Evolutionary conservation across 805 yeast species (phyloP), one percentile per base, ranked within the genome.

Genomic region (Barnettozyma salicaria): DNA sequence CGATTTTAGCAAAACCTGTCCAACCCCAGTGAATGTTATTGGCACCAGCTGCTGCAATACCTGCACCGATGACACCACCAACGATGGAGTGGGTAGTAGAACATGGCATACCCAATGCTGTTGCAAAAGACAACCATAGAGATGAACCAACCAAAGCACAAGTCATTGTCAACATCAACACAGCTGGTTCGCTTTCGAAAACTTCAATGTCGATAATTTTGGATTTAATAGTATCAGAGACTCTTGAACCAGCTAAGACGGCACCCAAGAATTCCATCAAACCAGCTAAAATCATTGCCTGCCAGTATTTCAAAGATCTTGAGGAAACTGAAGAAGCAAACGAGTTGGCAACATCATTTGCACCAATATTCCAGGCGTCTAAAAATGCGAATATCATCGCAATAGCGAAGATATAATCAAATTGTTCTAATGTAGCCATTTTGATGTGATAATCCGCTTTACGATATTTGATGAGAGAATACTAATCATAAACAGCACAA

Each of bases 281-380:
- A 26, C 77, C 81, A 1, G 86, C 86, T 28, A 82, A 60, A 24
- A 79, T 48, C 85, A 79, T 78, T 13, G 87, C 89, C 58, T 81
- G 90, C 77, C 80, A 74, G 55, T 79, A 79, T 38, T 72, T 72
- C 45, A 81, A 62, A 12, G 86, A 70, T 48, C 82, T 65, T 10
- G 89, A 78, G 11, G 88, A 76, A 5, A 81, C 78, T 0, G 89
- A 74, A 3, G 89, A 80, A 1, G 90, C 81, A 52, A 78, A 81
- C 2, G 90, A 81, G 65, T 82, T 81, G 12, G 89, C 81, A 40
- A 81, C 87, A 65, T 81, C 90, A 53, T 82, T 81, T 21, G 89
- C 90, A 35, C 89, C 89, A 48, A 80, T 80, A 56, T 80, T 80
- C 70, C 76, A 81, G 4, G 88, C 89, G 60, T 81, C 88, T 48